A percentile compares a stretch with the other conserved stretches of the same genome.
phyloP scores from a whole-genome alignment of 192 early-diverging fungal species.

The Backusella morwellensis region DNA sequence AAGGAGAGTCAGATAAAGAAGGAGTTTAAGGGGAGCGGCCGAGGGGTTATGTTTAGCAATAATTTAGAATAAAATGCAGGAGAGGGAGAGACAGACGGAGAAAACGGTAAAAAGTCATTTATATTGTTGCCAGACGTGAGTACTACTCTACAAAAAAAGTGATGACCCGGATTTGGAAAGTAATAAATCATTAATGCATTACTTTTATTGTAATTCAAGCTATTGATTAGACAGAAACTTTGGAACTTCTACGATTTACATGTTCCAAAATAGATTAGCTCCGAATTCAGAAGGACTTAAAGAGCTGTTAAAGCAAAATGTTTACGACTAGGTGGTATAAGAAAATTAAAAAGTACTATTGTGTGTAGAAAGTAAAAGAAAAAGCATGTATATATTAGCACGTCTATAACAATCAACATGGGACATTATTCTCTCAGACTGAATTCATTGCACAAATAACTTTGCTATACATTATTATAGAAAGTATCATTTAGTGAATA shows the following conservation, averaged over 20 bases:
- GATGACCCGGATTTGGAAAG: background rate
- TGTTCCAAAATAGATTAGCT: background rate
- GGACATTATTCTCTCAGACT: background rate
- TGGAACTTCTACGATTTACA: background rate
- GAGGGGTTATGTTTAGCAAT: background rate
- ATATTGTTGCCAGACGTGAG: background rate
- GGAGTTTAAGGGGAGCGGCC: background rate
- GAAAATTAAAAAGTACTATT: background rate
- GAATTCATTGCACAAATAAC: too few relatives aligned
- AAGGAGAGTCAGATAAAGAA: constrained; percentile 1
- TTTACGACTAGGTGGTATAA: background rate
- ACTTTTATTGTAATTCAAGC: background rate
- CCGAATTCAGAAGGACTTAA: background rate
- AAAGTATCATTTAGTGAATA: too few relatives aligned
- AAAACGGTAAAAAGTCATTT: background rate
- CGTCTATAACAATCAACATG: background rate
- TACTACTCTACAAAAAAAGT: background rate
- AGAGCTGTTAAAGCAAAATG: background rate
- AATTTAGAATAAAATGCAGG: constrained; percentile 6
- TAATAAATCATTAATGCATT: constrained; percentile 1
- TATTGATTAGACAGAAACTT: background rate
- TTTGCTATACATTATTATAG: too few relatives aligned
- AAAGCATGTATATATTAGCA: background rate
- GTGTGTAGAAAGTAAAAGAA: background rate
- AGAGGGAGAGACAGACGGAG: background rate